These are phyloP conservation scores for Gnetum montanum DNA, from an alignment of 75 land plant genomes.

Conservation along the genomic window DNA sequence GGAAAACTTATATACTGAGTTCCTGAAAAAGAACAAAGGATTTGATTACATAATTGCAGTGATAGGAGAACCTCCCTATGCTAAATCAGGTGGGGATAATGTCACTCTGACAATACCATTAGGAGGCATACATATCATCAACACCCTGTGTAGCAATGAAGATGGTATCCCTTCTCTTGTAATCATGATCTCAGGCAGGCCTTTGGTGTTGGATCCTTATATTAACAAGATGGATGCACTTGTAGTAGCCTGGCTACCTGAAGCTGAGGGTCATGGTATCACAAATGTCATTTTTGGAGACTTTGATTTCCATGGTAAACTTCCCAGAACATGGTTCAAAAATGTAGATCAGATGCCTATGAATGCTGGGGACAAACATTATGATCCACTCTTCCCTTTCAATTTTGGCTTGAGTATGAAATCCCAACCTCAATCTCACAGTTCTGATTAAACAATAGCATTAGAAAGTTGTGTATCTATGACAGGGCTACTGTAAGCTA, in stretches of 20 bases:
- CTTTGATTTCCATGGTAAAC: constrained; percentile 25
- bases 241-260: constrained; percentile 55
- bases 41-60: constrained; percentile 30
- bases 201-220: constrained; percentile 31
- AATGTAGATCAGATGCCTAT: constrained; percentile 34
- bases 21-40: constrained; percentile 4
- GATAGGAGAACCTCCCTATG: constrained; percentile 36
- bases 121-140: constrained; percentile 23
- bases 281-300: constrained; percentile 44
- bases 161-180: constrained; percentile 25
- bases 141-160: constrained; percentile 35
- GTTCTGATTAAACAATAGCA: too few relatives aligned
- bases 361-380: constrained; percentile 29
- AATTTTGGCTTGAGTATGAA: constrained; percentile 35
- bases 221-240: constrained; percentile 23
- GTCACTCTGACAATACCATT: constrained; percentile 27
- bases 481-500: too few relatives aligned
- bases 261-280: constrained; percentile 38
- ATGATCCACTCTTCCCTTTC: constrained; percentile 39
- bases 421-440: too few relatives aligned
- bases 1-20: constrained; percentile 15
- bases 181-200: constrained; percentile 36
- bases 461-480: too few relatives aligned
- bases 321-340: constrained; percentile 30
- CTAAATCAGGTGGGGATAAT: constrained; percentile 29